phyloP scores from a whole-genome alignment of 2,329 filamentous ascomycete species.

The Tricladium varicosporioides region DNA sequence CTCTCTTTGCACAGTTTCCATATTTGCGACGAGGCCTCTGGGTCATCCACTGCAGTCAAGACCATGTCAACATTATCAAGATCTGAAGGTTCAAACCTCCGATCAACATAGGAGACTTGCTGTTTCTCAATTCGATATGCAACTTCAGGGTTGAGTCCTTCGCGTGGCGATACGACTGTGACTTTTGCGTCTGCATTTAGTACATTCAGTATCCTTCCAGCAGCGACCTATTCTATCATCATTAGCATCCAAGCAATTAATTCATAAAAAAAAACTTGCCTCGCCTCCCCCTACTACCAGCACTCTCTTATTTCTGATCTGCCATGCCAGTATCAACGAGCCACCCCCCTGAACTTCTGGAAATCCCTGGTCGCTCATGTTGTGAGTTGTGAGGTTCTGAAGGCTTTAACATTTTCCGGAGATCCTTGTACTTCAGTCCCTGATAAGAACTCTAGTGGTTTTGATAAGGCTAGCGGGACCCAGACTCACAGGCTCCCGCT shows the following conservation, averaged over 20 bases:
- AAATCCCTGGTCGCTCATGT: slow-evolving; percentile 46
- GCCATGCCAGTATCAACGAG: slow-evolving; percentile 93
- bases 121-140: slow-evolving; percentile 72
- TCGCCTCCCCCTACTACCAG: slow-evolving; percentile 95
- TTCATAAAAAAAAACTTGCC: slow-evolving; percentile 46
- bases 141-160: slow-evolving; percentile 86
- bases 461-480: background rate
- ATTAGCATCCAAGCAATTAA: slow-evolving; percentile 14
- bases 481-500: slow-evolving; percentile 5
- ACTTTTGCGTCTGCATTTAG: slow-evolving; percentile 94
- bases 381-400: slow-evolving; percentile 9
- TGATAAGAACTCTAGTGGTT: background rate
- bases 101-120: slow-evolving; percentile 78
- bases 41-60: slow-evolving; percentile 88
- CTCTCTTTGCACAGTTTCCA: slow-evolving; percentile 91
- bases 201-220: slow-evolving; percentile 88
- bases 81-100: slow-evolving; percentile 82
- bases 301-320: slow-evolving; percentile 83
- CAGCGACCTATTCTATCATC: slow-evolving; percentile 71
- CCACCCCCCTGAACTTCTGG: slow-evolving; percentile 85
- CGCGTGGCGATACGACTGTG: slow-evolving; percentile 75
- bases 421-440: slow-evolving; percentile 8
- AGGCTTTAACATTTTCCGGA: slow-evolving; percentile 11
- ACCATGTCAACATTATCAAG: slow-evolving; percentile 88
- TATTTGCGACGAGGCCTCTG: slow-evolving; percentile 82